Conservation (phyloP, 345 rosid species). For the Cardiospermum halicacabum region DNA sequence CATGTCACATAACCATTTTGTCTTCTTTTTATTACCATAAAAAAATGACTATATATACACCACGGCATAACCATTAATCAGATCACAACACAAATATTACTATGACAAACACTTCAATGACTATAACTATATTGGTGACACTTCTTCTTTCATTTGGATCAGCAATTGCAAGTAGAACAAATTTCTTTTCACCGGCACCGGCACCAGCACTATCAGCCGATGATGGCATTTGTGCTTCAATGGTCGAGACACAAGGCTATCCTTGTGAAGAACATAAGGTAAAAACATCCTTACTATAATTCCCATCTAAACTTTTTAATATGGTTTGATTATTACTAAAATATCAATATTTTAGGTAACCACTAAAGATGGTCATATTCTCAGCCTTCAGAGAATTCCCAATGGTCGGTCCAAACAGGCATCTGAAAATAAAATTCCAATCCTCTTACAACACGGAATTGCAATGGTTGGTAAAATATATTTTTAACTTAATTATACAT, state of each 20-base stretch:
- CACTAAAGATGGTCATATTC: conserved; percentile 50
- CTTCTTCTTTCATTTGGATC: conserved; percentile 15
- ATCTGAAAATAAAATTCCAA: conserved; percentile 27
- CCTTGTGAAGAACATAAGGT: conserved; percentile 37
- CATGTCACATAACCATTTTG: too few relatives aligned
- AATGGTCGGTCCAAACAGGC: conserved; percentile 26
- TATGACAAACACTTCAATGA: background rate
- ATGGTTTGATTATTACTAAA: too few relatives aligned
- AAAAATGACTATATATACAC: too few relatives aligned
- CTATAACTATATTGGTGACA: background rate
- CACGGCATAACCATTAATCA: too few relatives aligned
- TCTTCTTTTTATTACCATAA: too few relatives aligned
- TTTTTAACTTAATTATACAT: too few relatives aligned
- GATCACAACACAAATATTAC: background rate
- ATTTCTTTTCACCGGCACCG: conserved; percentile 5
- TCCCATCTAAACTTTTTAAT: too few relatives aligned
- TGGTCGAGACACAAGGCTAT: conserved; percentile 32
- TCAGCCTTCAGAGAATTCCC: conserved; percentile 55
- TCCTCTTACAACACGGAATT: conserved; percentile 51
- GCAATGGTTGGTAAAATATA: conserved; percentile 27
- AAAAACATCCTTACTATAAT: too few relatives aligned
- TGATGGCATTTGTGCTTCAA: conserved; percentile 31
- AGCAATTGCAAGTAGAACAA: conserved; percentile 17
- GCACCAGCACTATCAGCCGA: conserved; percentile 8
- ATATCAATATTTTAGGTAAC: conserved; percentile 41